Conservation (phyloP, 73 alveolate genomes). For the Symbiodinium natans region DNA sequence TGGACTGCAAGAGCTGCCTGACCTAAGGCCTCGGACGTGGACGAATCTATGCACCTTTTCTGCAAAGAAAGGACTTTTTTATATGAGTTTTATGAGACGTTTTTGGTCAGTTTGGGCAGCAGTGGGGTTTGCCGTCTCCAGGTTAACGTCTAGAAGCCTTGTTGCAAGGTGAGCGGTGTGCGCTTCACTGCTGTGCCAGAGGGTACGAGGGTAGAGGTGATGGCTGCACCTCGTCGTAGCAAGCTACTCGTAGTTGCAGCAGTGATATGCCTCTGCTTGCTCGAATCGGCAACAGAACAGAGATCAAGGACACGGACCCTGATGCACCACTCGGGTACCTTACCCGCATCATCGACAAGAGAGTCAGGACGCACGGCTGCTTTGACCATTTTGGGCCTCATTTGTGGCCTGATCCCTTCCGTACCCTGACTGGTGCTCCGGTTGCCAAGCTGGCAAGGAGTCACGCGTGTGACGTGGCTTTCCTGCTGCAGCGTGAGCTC, state of each 20-base stretch:
- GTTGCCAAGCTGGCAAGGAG: too few species aligned
- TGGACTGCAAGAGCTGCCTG: too few species aligned
- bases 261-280: too few species aligned
- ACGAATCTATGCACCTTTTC: not conserved
- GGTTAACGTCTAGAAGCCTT: too few species aligned
- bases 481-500: not conserved
- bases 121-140: too few species aligned
- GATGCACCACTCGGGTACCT: not conserved
- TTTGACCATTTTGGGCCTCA: not conserved
- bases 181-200: not conserved
- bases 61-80: too few species aligned
- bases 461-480: not conserved
- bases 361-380: not conserved
- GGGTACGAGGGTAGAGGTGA: not conserved
- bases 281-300: too few species aligned
- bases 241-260: too few species aligned
- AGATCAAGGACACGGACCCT: not conserved
- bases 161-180: not conserved
- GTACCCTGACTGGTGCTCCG: too few species aligned
- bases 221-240: not conserved
- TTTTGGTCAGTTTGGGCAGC: not conserved
- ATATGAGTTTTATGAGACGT: too few species aligned
- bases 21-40: not conserved
- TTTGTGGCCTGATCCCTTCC: too few species aligned
- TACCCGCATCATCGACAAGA: not conserved